Evolutionary conservation across 768 basidiomycete genomes (phyloP), one percentile per base, ranked within the genome.

Genomic region (Phlegmacium glaucopus): DNA sequence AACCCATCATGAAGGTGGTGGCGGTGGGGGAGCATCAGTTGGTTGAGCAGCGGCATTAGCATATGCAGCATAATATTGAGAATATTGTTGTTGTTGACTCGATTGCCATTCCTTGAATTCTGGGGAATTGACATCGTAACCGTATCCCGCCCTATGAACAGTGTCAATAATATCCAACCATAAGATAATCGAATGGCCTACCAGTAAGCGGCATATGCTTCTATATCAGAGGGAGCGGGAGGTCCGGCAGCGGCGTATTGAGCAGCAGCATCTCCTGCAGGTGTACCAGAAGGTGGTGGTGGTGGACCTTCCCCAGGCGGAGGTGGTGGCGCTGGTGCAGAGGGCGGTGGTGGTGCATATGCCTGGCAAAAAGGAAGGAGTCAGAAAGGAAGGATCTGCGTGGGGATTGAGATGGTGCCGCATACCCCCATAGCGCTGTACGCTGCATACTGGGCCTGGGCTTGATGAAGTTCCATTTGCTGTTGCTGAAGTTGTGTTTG

Each of bases 391-490:
- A 45, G 27, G 45, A 42, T 22, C 38, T 53, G 57, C 5, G 22
- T 22, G 22, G 5, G 22, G 22, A 22, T 22, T 22, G 22, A 22
- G 5, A 22, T 2, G 22, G 5, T 22, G 58, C 59, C 56, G 75
- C 79, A 56, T 65, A 82, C 81, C 47, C 72, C 65, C 68, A 83
- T 78, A 35, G 76, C 71, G 54, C 77, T 76, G 58, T 90, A 88
- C 16, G 82, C 83, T 40, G 85, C 85, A 67, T 87, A 90, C 61
- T 88, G 87, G 53, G 77, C 71, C 63, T 91, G 90, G 2, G 86
- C 87, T 62, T 90, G 86, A 52, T 90, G 89, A 22, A 90, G 74
- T 58, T 91, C 89, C 85, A 88, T 86, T 66, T 91, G 89, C 62
- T 90, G 87, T 44, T 88, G 87, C 42, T 76, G 73, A 4, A 87